Evolutionary conservation across 148 eudicot genomes (phyloP), one percentile per base, ranked within the genome.

Genomic region (Heliamphora exappendiculata): DNA sequence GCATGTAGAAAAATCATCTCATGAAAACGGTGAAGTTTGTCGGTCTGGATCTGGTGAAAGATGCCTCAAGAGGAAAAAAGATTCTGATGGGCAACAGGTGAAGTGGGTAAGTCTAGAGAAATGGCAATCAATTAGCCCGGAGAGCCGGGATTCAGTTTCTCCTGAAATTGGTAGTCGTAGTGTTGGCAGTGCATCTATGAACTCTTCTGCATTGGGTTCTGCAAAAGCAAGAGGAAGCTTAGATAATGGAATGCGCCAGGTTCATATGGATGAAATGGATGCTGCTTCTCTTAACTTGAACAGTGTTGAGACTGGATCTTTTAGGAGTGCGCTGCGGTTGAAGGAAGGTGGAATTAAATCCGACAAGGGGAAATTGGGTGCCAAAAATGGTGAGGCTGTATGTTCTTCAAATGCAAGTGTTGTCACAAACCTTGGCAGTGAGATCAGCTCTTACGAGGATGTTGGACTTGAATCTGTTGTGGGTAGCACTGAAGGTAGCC

Each of bases 11-110:
- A 73, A 84, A 41, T 22, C 78, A 11, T 73, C 76, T 60, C 57
- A 66, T 72, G 84, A 78, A 14, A 70, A 76, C 26, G 78, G 73
- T 26, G 82, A 81, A 66, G 73, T 72, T 34, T 53, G 57, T 62
- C 72, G 82, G 57, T 28, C 71, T 41, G 83, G 42, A 59, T 80
- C 84, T 72, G 39, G 80, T 72, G 87, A 84, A 45, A 81, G 78
- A 34, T 42, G 71, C 4, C 59, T 39, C 26, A 88, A 90, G 80
- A 79, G 92, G 79, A 93, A 78, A 65, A 74, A 16, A 26, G 80
- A 78, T 51, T 58, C 17, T 69, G 82, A 82, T 37, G 87, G 75
- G 28, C 68, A 54, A 12, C 49, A 58, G 50, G 75, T 26, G 58
- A 69, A 64, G 62, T 74, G 33, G 26, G 73, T 58, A 26, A 81